Base-by-base conservation (phyloP, 2,329 filamentous ascomycete species). In the Ambrosiella xylebori region DNA sequence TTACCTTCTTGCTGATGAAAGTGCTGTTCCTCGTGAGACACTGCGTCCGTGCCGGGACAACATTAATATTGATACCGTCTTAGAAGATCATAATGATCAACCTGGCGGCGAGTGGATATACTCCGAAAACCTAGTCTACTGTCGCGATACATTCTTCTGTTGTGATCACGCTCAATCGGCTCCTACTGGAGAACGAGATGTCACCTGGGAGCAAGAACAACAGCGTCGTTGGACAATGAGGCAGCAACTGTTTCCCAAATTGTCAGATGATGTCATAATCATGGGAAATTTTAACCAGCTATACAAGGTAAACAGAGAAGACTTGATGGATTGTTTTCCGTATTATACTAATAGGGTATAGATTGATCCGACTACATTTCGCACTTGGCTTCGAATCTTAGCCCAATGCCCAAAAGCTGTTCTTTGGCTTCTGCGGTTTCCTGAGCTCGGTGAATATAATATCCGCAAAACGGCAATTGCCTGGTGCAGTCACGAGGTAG, bases 201-300 rank as follows among this genome's bases (percentile, higher is more conserved):
- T 90, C 49, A 82, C 79, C 2, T 98, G 93, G 93, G 80, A 85
- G 59, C 82, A 88, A 58, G 91, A 97, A 70, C 86, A 91, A 68
- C 71, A 73, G 19, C 79, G 85, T 59, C 79, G 93, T 62, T 97
- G 93, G 91, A 77, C 80, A 63, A 95, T 97, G 89, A 84, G 93
- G 37, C 94, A 90, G 66, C 83, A 94, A 64, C 71, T 98, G 44
- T 98, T 98, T 65, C 93, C 93, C 0, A 76, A 79, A 15, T 74
- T 98, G 11, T 74, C 81, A 2, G 86, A 97, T 65, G 84, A 95
- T 67, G 79, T 82, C 17, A 82, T 98, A 65, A 96, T 98, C 64
- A 77, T 98, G 60, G 93, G 88, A 6, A 98, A 98, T 70, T 98
- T 98, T 71, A 98, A 98, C 67, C 93, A 98, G 69, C 75, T 98